A percentile compares a stretch with the other conserved stretches of the same genome.
Evolutionary conservation across 768 basidiomycete genomes (phyloP).

Genomic region (Rhizopogon rudus): DNA sequence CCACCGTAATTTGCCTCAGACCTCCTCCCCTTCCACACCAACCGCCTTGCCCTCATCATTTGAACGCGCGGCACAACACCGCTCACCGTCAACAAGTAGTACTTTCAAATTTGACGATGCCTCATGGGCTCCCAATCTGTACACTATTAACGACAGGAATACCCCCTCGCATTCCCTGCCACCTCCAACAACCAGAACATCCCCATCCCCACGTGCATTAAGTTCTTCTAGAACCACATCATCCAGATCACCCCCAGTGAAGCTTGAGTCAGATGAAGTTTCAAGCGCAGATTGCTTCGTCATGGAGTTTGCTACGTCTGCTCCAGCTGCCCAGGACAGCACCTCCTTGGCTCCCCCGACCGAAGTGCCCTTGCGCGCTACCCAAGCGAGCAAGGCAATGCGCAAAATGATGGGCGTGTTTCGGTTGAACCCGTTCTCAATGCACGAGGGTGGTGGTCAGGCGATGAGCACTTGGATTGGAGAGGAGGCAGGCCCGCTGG

Average conservation of each 20-base stretch:
- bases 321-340: conserved; percentile 28
- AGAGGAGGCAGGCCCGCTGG: conserved; percentile 54
- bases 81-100: conserved; percentile 9
- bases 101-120: conserved; percentile 20
- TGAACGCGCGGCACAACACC: conserved; percentile 11
- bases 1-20: conserved; percentile 13
- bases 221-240: conserved; percentile 27
- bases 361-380: conserved; percentile 72
- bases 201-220: conserved; percentile 27
- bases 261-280: conserved; percentile 26
- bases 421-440: conserved; percentile 71
- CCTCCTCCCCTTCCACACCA: conserved; percentile 11
- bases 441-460: conserved; percentile 46
- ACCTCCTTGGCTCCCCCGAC: conserved; percentile 47
- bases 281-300: conserved; percentile 25
- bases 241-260: conserved; percentile 22
- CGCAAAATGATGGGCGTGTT: conserved; percentile 75
- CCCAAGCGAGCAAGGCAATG: conserved; percentile 67
- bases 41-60: conserved; percentile 15
- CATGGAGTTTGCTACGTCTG: conserved; percentile 28
- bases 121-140: conserved; percentile 25
- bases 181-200: conserved; percentile 26
- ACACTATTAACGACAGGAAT: conserved; percentile 28
- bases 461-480: conserved; percentile 39
- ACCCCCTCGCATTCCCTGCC: conserved; percentile 30